These are phyloP conservation scores for Dionaea muscipula DNA, from an alignment of 179 eudicot species.

Conservation along the genomic window DNA sequence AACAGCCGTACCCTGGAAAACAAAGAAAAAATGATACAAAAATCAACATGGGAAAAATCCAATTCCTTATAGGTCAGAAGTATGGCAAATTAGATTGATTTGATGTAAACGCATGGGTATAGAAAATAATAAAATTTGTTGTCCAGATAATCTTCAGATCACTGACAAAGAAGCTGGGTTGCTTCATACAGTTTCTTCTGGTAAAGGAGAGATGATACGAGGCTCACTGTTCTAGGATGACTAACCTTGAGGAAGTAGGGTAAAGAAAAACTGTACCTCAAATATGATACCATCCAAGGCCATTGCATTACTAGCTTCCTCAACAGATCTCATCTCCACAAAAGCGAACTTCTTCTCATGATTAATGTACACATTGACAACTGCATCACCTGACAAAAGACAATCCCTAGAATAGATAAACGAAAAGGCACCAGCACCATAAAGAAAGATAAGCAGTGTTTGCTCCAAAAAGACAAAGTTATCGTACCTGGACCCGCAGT, in stretches of 20 bases:
- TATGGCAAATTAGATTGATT: too few species aligned
- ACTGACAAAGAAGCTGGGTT: too few species aligned
- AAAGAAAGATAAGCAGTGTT: too few species aligned
- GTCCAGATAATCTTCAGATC: too few species aligned
- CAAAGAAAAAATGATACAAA: neutral
- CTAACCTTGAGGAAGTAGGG: too few species aligned
- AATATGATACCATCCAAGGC: conserved; percentile 85
- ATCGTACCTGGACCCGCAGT: conserved; percentile 93
- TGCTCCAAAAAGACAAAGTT: too few species aligned
- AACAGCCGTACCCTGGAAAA: conserved; percentile 64
- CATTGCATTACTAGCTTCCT: conserved; percentile 99
- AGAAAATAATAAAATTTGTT: too few species aligned
- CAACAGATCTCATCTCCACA: conserved; percentile 83
- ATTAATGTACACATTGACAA: conserved; percentile 43
- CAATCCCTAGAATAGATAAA: neutral
- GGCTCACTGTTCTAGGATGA: too few species aligned
- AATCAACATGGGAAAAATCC: neutral
- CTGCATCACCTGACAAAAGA: conserved; percentile 20
- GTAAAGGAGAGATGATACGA: neutral
- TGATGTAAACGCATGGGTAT: too few species aligned
- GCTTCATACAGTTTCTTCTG: too few species aligned
- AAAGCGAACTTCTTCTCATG: conserved; percentile 46
- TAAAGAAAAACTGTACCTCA: conserved; percentile 35
- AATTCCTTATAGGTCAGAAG: too few species aligned
- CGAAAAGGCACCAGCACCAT: too few species aligned